phyloP scores from a whole-genome alignment of 495 filamentous ascomycete species.

The Penicillium waksmanii region DNA sequence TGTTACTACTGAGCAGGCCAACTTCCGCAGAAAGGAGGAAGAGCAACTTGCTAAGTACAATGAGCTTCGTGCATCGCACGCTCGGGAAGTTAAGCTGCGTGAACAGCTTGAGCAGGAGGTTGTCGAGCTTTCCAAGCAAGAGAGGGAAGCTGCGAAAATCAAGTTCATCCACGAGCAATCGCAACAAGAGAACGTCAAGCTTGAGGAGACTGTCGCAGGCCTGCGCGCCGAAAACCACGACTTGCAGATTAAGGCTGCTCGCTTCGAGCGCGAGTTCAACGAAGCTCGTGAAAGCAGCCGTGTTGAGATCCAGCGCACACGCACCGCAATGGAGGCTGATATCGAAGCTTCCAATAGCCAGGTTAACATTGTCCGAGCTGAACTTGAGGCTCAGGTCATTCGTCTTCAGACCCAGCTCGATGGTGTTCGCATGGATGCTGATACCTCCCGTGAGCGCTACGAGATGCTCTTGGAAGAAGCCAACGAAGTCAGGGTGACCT shows the following conservation, averaged over 20 bases:
- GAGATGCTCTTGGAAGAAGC: slow-evolving; percentile 80
- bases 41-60: slow-evolving; percentile 75
- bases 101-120: slow-evolving; percentile 82
- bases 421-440: slow-evolving; percentile 69
- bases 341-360: slow-evolving; percentile 80
- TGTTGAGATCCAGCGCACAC: slow-evolving; percentile 76
- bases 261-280: slow-evolving; percentile 80
- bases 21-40: slow-evolving; percentile 72
- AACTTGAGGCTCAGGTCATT: slow-evolving; percentile 73
- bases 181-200: slow-evolving; percentile 56
- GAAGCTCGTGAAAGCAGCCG: slow-evolving; percentile 77
- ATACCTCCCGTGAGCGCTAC: slow-evolving; percentile 71
- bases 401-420: slow-evolving; percentile 72
- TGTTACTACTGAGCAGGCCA: slow-evolving; percentile 77
- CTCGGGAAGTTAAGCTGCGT: slow-evolving; percentile 74
- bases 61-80: slow-evolving; percentile 74
- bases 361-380: slow-evolving; percentile 75
- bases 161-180: slow-evolving; percentile 59
- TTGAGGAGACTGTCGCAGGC: slow-evolving; percentile 66
- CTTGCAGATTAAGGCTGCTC: slow-evolving; percentile 60
- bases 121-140: slow-evolving; percentile 71
- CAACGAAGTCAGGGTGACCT: slow-evolving; percentile 51
- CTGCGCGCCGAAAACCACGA: slow-evolving; percentile 71
- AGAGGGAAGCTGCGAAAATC: slow-evolving; percentile 65
- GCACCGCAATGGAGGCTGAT: slow-evolving; percentile 77